Conservation (phyloP, 2,329 filamentous ascomycete species). For the Ceratocystis smalleyi region DNA sequence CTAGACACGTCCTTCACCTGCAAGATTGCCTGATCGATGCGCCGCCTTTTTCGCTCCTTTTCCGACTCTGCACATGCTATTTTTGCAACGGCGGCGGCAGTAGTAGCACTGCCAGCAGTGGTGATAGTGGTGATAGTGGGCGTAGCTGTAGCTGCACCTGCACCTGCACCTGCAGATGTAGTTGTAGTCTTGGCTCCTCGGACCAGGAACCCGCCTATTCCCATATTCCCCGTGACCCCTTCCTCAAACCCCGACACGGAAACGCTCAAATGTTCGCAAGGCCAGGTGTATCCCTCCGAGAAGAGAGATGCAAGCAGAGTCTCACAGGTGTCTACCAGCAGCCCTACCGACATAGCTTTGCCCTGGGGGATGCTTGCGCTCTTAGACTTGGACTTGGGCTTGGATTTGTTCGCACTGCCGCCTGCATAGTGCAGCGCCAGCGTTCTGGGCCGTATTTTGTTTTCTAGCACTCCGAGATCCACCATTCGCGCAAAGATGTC, state of each 20-base stretch:
- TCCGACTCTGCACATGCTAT: neutral
- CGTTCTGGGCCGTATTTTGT: constrained; percentile 70
- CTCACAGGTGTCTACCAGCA: constrained; percentile 12
- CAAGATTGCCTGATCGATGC: neutral
- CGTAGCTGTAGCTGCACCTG: too few relatives aligned
- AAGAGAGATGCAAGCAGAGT: constrained; percentile 55
- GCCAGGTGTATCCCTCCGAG: constrained; percentile 61
- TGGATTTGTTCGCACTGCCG: constrained; percentile 56
- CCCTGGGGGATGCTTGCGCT: constrained; percentile 63
- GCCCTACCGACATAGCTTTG: constrained; percentile 52
- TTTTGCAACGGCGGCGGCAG: too few relatives aligned
- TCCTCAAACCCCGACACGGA: constrained; percentile 90
- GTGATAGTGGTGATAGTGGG: too few relatives aligned
- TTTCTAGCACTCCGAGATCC: constrained; percentile 78
- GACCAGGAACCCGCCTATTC: constrained; percentile 74
- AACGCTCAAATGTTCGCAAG: constrained; percentile 77
- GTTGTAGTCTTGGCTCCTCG: constrained; percentile 30
- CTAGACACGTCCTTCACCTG: neutral
- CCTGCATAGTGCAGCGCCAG: constrained; percentile 74
- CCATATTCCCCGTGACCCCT: constrained; percentile 65
- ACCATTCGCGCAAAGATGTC: constrained; percentile 83
- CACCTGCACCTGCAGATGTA: neutral
- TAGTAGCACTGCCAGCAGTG: too few relatives aligned
- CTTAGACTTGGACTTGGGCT: constrained; percentile 45
- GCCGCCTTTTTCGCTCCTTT: constrained; percentile 6